Base-by-base conservation (phyloP, 805 yeast genomes). In the Candida peoriensis region DNA sequence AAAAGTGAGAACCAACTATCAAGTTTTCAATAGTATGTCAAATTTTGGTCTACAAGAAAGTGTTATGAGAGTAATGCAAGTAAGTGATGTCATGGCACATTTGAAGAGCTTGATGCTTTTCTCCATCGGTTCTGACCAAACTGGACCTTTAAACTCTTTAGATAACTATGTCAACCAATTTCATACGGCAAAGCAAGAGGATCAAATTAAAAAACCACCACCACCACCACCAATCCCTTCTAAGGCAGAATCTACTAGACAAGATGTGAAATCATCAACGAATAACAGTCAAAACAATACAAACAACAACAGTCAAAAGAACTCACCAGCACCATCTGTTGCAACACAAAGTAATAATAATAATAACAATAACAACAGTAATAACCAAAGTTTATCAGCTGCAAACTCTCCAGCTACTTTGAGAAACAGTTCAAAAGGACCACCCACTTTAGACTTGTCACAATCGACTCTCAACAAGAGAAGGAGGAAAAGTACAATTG, bases 31-130 rank as follows among this genome's bases (percentile, higher is more conserved):
- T 29, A 61, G 62, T 26, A 58, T 78, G 36, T 63, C 78, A 5
- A 68, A 70, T 35, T 72, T 72, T 42, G 95, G 95, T 1, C 57
- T 82, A 5, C 78, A 76, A 36, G 78, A 73, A 33, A 70, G 70
- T 25, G 77, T 84, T 6, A 72, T 84, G 75, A 63, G 90, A 39
- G 67, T 79, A 16, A 58, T 86, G 60, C 90, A 84, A 55, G 74
- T 83, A 5, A 72, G 87, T 27, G 93, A 85, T 55, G 80, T 81
- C 8, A 81, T 87, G 86, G 68, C 87, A 1, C 74, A 76, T 41
- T 65, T 86, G 43, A 70, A 73, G 36, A 77, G 82, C 6, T 60
- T 87, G 36, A 77, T 84, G 76, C 62, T 68, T 9, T 75, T 68
- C 45, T 70, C 83, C 8, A 61, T 64, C 37, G 57, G 68, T 6